Evolutionary conservation across 257 asterid species (phyloP).

Genomic region (Anisodus tanguticus): DNA sequence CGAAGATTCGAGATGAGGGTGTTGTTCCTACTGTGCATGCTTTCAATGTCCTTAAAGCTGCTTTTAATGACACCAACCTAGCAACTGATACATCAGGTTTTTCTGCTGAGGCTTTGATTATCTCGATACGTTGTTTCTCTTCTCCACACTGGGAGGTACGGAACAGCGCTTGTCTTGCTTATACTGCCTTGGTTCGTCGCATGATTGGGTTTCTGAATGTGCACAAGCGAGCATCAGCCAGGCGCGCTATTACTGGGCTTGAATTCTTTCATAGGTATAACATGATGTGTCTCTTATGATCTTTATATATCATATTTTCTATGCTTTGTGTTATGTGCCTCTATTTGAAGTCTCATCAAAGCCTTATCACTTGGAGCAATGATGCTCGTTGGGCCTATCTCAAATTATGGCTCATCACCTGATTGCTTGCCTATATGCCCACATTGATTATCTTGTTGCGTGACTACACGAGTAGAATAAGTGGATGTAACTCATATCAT

Average conservation of each 20-base stretch:
- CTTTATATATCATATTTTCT: constrained; percentile 23
- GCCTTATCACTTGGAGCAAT: neutral
- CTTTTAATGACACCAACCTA: constrained; percentile 91
- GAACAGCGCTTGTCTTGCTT: constrained; percentile 96
- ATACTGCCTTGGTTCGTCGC: constrained; percentile 94
- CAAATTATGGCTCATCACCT: constrained; percentile 6
- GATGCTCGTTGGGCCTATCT: constrained; percentile 5
- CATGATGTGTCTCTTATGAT: constrained; percentile 26
- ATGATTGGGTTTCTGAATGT: constrained; percentile 95
- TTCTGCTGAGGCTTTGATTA: constrained; percentile 81
- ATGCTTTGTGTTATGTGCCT: neutral
- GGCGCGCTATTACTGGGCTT: constrained; percentile 89
- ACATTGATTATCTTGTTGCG: constrained; percentile 13
- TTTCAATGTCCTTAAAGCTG: constrained; percentile 86
- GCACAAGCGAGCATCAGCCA: constrained; percentile 88
- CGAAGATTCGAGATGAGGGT: constrained; percentile 91
- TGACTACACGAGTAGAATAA: neutral
- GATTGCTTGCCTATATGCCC: constrained; percentile 12
- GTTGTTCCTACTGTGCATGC: constrained; percentile 96
- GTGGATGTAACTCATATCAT: neutral
- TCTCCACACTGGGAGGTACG: constrained; percentile 97
- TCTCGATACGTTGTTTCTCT: constrained; percentile 83
- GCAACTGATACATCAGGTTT: constrained; percentile 96
- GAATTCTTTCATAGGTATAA: constrained; percentile 92
- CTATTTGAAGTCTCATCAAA: neutral